Base-by-base conservation (phyloP, 75 land plant species). In the Pseudotsuga menziesii region DNA sequence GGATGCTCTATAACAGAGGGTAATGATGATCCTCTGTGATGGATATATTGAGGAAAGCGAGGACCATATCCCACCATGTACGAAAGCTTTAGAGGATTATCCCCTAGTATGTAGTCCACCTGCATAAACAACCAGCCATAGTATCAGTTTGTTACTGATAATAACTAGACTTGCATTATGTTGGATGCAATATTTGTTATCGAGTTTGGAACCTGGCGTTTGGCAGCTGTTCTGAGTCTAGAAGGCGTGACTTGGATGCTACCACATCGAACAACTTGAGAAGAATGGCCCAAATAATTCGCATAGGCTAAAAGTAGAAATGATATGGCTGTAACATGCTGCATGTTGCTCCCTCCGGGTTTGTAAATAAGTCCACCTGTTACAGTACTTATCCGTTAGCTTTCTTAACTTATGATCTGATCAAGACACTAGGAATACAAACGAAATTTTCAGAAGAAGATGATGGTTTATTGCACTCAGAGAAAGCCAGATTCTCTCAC, bases 341-440 rank as follows among this genome's bases (percentile, higher is more conserved):
- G 99, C 90, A 97, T 87, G 89, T 97, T 97, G 73, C 91, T 87
- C 60, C 83, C 88, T 25, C 93, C 91, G 5, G 64, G 74, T 73
- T 90, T 89, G 85, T 85, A 94, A 23, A 94, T 72, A 20, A 97
- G 83, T 29, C 99, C 99, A 59, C 99, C 99, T 97, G 82, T 74
- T 41, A 20, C 54, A 27, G 13, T 32, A 9, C 25, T 44, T 8
- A 44, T 44, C 6, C 48, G 8, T 44, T 44, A 44, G 6, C 48
- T 44, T 44, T 44, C 48, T 44, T 44, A 44, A 44, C 48, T 44
- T 44, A 44, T 44, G 48, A 20, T 27, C 29, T 22, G 4, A 0
- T 16, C 69, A n/a, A 35, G 7, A n/a, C 17, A 66, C 17, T 76
- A n/a, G 48, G 48, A 44, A 44, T 8, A 44, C 48, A 6, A 44